Conservation (phyloP, 129 eudicot genomes). For the Helianthus tuberosus region DNA sequence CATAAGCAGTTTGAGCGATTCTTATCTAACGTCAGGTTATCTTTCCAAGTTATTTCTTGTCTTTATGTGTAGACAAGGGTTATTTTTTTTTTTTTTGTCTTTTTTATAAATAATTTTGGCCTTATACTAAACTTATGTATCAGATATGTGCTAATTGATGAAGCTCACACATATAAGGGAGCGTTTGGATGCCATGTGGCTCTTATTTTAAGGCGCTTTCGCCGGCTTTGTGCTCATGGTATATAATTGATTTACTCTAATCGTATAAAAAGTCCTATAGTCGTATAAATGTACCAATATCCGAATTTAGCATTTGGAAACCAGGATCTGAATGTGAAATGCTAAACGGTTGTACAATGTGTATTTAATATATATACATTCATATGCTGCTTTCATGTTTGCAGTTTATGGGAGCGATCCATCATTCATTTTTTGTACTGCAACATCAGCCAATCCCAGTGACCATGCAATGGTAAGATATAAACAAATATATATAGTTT, state of each 20-base stretch:
- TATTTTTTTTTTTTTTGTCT: not conserved
- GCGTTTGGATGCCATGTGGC: conserved; percentile 96
- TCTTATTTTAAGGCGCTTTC: conserved; percentile 83
- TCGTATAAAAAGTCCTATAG: not conserved
- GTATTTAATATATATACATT: conserved; percentile 5
- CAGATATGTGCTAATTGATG: conserved; percentile 90
- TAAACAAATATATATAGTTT: not conserved
- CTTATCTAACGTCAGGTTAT: conserved; percentile 80
- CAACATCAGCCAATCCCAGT: conserved; percentile 88
- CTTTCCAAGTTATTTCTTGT: conserved; percentile 18
- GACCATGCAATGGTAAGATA: conserved; percentile 87
- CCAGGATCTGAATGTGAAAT: not conserved
- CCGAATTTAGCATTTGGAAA: not conserved
- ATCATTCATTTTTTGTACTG: conserved; percentile 86
- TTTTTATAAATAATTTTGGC: conserved; percentile 5
- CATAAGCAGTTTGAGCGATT: conserved; percentile 74
- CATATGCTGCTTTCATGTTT: conserved; percentile 23
- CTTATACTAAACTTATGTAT: not conserved
- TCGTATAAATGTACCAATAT: conserved; percentile 1
- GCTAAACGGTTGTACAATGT: not conserved
- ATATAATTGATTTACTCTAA: conserved; percentile 3
- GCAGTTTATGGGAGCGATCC: conserved; percentile 95
- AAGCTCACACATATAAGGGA: conserved; percentile 94
- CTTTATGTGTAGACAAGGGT: conserved; percentile 5
- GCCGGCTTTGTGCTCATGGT: conserved; percentile 90